Conservation (phyloP, 805 yeast species). For the Phaffomyces opuntiae region DNA sequence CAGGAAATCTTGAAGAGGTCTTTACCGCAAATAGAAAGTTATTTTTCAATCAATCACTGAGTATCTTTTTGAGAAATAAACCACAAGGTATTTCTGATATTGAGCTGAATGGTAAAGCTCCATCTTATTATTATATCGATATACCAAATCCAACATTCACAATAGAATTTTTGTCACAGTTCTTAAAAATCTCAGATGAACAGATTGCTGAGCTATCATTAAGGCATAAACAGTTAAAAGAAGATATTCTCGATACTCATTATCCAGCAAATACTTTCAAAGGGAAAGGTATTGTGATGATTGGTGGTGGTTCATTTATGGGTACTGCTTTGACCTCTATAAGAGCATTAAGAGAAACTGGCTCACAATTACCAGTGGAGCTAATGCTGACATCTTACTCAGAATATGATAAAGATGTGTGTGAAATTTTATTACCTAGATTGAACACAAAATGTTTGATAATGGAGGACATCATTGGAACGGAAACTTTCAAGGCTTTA, state of each 20-base stretch:
- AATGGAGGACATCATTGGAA: slow-evolving; percentile 31
- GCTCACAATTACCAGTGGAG: slow-evolving; percentile 38
- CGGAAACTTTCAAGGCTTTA: slow-evolving; percentile 14
- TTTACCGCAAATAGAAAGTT: background rate
- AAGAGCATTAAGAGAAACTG: slow-evolving; percentile 33
- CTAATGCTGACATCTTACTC: slow-evolving; percentile 32
- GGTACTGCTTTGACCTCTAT: slow-evolving; percentile 35
- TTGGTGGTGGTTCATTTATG: slow-evolving; percentile 39
- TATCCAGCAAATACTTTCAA: slow-evolving; percentile 19
- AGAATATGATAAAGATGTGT: slow-evolving; percentile 38
- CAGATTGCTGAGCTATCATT: slow-evolving; percentile 15
- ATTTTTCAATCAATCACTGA: slow-evolving; percentile 16
- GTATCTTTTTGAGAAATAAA: slow-evolving; percentile 16
- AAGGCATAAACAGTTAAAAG: slow-evolving; percentile 17
- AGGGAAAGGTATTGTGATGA: slow-evolving; percentile 28
- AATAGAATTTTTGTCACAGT: slow-evolving; percentile 16
- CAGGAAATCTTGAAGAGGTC: background rate
- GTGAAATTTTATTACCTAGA: slow-evolving; percentile 34
- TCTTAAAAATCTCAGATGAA: slow-evolving; percentile 12
- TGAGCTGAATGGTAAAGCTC: slow-evolving; percentile 18
- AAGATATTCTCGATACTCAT: slow-evolving; percentile 10
- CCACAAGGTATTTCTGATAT: slow-evolving; percentile 16
- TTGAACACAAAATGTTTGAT: slow-evolving; percentile 36
- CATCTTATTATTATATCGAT: slow-evolving; percentile 22
- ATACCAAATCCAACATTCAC: slow-evolving; percentile 23